Base-by-base conservation (phyloP, 352 stramenopile species). In the Phytopythium kandeliae region DNA sequence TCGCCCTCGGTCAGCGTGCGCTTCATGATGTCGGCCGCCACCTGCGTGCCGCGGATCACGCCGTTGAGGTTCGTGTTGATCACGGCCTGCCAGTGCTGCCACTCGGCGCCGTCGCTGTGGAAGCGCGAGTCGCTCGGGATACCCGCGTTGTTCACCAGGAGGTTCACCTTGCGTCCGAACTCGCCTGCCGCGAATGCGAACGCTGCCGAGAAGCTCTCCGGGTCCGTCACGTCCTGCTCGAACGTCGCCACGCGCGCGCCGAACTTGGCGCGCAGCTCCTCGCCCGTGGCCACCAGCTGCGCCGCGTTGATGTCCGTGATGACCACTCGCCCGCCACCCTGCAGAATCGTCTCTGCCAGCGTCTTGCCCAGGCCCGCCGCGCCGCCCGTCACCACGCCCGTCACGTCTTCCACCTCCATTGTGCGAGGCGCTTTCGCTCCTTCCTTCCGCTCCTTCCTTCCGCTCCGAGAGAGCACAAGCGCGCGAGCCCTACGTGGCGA, bases 81-180 rank as follows among this genome's bases (percentile, higher is more conserved):
- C 9, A 82, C 66, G 7, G 48, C 56, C 38, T 77, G 61, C 74
- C 74, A 85, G 40, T 58, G 66, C 30, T 65, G 51, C 21, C 40
- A 28, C 25, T 28, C 22, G 15, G 63, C 53, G 49, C 66, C 60
- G 10, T 71, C 55, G 34, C 61, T 51, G 24, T 51, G 71, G 51
- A 60, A 73, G 12, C 43, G 42, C 52, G 62, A 54, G 37, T 74
- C 57, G 26, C 65, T 60, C 3, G 59, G 61, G 30, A 82, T 78
- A 19, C 70, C 74, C 3, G 74, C 74, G 54, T 85, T 82, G 64
- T 85, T 85, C 8, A 69, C 68, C 16, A 85, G 58, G 17, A 82
- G 26, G 60, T 85, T 85, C 4, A 78, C 61, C 0, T 54, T 54
- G 9, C 31, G 37, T 19, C 66, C 53, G 43, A 85, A 82, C 44